Percentiles rank a stretch among this genome's conserved stretches.
Conservation (phyloP, 148 eudicot species). For the Euryodendron excelsum region DNA sequence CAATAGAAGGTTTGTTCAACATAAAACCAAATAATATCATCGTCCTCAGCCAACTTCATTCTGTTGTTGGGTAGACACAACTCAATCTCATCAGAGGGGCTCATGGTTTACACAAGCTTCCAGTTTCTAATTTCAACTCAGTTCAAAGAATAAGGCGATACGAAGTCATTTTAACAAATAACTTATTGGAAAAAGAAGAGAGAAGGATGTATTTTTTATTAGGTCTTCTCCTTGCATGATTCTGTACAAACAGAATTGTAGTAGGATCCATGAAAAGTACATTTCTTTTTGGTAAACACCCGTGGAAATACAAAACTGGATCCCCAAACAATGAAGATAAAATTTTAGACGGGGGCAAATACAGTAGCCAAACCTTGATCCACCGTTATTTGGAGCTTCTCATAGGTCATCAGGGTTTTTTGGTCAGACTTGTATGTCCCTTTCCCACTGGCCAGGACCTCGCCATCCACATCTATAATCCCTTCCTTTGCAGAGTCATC, state of each 20-base stretch:
- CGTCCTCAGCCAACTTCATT: too few relatives aligned
- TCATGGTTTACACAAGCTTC: too few relatives aligned
- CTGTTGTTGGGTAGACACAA: too few relatives aligned
- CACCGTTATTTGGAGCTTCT: slow-evolving; percentile 55
- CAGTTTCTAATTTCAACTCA: neutral
- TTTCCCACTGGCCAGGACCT: slow-evolving; percentile 87
- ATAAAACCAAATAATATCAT: too few relatives aligned
- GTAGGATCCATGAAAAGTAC: neutral
- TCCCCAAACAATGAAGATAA: neutral
- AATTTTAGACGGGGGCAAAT: slow-evolving; percentile 50
- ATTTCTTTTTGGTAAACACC: neutral
- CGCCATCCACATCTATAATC: slow-evolving; percentile 90
- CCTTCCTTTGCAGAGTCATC: slow-evolving; percentile 62
- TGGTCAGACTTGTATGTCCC: slow-evolving; percentile 61
- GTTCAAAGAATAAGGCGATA: neutral
- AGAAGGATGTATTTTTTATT: neutral
- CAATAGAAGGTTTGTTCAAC: too few relatives aligned
- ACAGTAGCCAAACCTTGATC: slow-evolving; percentile 87
- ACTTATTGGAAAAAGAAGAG: neutral
- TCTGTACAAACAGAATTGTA: slow-evolving; percentile 6
- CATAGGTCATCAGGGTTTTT: slow-evolving; percentile 65
- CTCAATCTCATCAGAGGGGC: too few relatives aligned
- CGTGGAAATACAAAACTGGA: neutral
- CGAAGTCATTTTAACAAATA: neutral
- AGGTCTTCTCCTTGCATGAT: neutral